Conservation (phyloP, 83 land plant species). For the Picea mariana region DNA sequence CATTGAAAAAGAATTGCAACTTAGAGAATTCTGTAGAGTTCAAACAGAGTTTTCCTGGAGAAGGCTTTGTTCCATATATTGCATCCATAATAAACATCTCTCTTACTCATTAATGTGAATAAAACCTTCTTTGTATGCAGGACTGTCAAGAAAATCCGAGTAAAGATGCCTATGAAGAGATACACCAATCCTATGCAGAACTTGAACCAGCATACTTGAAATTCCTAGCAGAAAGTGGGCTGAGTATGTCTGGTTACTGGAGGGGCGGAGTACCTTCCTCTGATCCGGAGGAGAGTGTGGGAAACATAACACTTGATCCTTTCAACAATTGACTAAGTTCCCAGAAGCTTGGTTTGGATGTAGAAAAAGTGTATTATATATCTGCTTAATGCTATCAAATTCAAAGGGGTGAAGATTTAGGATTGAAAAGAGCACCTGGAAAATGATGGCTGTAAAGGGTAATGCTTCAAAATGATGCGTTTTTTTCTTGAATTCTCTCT, state of each 20-base stretch:
- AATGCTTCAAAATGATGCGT: not conserved
- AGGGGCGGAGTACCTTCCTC: conserved; percentile 39
- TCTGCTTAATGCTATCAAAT: not conserved
- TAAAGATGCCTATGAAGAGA: conserved; percentile 43
- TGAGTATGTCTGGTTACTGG: conserved; percentile 49
- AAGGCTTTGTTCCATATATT: not conserved
- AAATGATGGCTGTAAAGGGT: not conserved
- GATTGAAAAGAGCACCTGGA: not conserved
- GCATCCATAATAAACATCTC: not conserved
- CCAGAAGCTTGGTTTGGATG: conserved; percentile 9
- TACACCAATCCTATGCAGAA: conserved; percentile 40
- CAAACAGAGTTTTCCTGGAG: not conserved
- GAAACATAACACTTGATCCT: not conserved
- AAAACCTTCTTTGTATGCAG: conserved; percentile 1
- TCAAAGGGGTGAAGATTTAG: not conserved
- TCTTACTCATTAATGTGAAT: not conserved
- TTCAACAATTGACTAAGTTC: not conserved
- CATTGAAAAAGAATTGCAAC: not conserved
- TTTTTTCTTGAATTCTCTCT: not conserved
- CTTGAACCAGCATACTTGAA: conserved; percentile 45
- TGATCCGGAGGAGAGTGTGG: conserved; percentile 23
- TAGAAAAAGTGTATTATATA: not conserved
- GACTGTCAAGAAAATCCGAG: conserved; percentile 12
- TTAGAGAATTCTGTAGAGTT: not conserved
- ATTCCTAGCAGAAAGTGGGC: conserved; percentile 55